These are phyloP conservation scores for Macrocystidia cucumis DNA, from an alignment of 1,284 basidiomycete genomes.

Conservation along the genomic window DNA sequence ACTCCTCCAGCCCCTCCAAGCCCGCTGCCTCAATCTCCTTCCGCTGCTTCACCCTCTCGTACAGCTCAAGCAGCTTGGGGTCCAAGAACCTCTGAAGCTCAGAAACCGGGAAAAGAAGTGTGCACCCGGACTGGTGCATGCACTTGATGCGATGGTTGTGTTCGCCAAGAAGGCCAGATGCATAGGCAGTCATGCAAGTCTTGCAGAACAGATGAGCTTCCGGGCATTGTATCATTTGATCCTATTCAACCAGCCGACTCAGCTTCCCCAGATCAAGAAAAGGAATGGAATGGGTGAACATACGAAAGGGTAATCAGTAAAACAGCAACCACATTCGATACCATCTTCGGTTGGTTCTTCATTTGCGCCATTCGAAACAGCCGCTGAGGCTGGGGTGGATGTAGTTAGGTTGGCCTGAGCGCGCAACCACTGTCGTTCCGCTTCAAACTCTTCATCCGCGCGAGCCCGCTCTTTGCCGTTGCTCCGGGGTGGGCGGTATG, in stretches of 20 bases:
- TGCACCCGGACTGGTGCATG: slow-evolving; percentile 76
- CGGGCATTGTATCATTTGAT: slow-evolving; percentile 78
- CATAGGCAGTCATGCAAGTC: slow-evolving; percentile 46
- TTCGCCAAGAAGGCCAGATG: slow-evolving; percentile 39
- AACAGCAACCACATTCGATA: slow-evolving; percentile 83
- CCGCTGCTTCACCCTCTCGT: slow-evolving; percentile 69
- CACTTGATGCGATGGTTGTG: slow-evolving; percentile 57
- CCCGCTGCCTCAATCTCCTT: slow-evolving; percentile 73
- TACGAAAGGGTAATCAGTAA: slow-evolving; percentile 63
- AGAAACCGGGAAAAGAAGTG: slow-evolving; percentile 54
- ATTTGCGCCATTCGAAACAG: slow-evolving; percentile 8
- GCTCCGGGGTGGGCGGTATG: slow-evolving; percentile 20
- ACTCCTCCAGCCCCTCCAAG: slow-evolving; percentile 72
- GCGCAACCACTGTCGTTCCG: slow-evolving; percentile 30
- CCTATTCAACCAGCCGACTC: slow-evolving; percentile 29
- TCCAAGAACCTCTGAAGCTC: slow-evolving; percentile 61
- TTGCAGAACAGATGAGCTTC: slow-evolving; percentile 75
- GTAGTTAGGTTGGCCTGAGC: slow-evolving; percentile 7
- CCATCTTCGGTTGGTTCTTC: slow-evolving; percentile 34
- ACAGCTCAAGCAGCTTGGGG: slow-evolving; percentile 57
- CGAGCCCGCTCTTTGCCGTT: slow-evolving; percentile 33
- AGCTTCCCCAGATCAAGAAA: background rate
- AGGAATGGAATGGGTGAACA: slow-evolving; percentile 17
- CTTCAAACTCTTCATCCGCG: slow-evolving; percentile 34
- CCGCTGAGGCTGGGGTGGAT: slow-evolving; percentile 1